Evolutionary conservation across 1,284 basidiomycete species (phyloP), one percentile per base, ranked within the genome.

Genomic region (Omphalotus olearius): DNA sequence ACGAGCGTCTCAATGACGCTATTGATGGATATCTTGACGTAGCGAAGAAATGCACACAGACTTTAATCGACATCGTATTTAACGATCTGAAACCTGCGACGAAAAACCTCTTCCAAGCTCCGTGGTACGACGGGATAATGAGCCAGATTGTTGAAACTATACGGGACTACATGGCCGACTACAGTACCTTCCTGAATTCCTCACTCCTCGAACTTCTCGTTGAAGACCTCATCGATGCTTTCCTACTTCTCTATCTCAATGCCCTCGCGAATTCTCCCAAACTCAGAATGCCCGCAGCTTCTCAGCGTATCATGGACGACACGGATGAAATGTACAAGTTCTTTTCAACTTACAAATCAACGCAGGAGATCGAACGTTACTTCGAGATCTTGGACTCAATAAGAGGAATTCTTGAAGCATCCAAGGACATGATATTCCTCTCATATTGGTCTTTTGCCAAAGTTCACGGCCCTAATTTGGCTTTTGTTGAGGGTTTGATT

Each of bases 11-110:
- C 52, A 98, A 98, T 73, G 89, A 95, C 59, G 94, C 95, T 14
- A 97, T 99, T 62, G 96, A 99, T 64, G 97, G 97, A 1, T 98
- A 96, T 71, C 80, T 99, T 59, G 97, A 99, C 69, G 93, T 99
- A 17, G 94, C 94, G 52, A 98, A 98, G 74, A 91, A 91, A 65
- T 98, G 94, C 73, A 94, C 91, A 13, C 91, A 96, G 62, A 88
- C 91, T 1, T 79, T 99, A 47, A 95, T 99, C 61, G 90, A 92
- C 61, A 85, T 97, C 63, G 88, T 99, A 59, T 95, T 98, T 75
- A 91, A 96, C 67, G 97, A 99, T 66, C 72, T 99, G 60, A 91
- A 89, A 64, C 86, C 91, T 0, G 96, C 91, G 7, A 88, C 87
- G 35, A 94, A 92, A 66, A 79, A 80, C 43, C 78, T 99, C 28